These are phyloP conservation scores for Aspergillus alliaceus DNA, from an alignment of 2,329 filamentous ascomycete genomes.

Conservation along the genomic window DNA sequence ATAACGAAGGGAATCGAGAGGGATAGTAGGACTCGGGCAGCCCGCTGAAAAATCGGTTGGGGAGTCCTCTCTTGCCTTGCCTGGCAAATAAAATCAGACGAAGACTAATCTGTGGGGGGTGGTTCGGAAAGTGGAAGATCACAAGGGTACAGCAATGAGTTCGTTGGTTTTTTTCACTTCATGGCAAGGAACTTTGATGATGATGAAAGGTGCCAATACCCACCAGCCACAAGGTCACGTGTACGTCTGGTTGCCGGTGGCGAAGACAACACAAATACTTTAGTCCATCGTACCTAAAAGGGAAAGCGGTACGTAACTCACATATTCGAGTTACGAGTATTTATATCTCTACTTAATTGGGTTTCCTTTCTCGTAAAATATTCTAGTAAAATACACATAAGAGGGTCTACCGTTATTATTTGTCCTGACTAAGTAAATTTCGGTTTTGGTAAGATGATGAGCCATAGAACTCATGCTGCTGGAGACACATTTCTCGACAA, in stretches of 20 bases:
- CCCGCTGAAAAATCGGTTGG: constrained; percentile 9
- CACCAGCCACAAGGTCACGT: constrained; percentile 15
- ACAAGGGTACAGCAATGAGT: background rate
- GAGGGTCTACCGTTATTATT: too few species aligned
- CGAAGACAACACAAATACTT: background rate
- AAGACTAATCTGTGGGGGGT: background rate
- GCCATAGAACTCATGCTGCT: too few species aligned
- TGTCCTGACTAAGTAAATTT: too few species aligned
- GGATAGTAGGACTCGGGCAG: constrained; percentile 16
- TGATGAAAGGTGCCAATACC: constrained; percentile 21
- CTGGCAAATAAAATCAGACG: too few species aligned
- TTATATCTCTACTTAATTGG: too few species aligned
- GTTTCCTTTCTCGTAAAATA: too few species aligned
- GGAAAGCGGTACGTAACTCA: background rate
- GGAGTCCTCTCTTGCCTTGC: background rate
- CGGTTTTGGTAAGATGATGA: too few species aligned
- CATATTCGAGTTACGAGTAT: too few species aligned
- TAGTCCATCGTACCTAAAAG: background rate
- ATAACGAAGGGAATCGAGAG: constrained; percentile 3
- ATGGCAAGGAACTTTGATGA: constrained; percentile 14
- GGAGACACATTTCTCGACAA: too few species aligned
- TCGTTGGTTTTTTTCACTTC: background rate
- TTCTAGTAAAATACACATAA: too few species aligned
- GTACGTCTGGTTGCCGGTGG: constrained; percentile 3
- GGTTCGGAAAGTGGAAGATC: background rate